Evolutionary conservation across 495 filamentous ascomycete species (phyloP), one percentile per base, ranked within the genome.

Genomic region (Penicillium fimorum): DNA sequence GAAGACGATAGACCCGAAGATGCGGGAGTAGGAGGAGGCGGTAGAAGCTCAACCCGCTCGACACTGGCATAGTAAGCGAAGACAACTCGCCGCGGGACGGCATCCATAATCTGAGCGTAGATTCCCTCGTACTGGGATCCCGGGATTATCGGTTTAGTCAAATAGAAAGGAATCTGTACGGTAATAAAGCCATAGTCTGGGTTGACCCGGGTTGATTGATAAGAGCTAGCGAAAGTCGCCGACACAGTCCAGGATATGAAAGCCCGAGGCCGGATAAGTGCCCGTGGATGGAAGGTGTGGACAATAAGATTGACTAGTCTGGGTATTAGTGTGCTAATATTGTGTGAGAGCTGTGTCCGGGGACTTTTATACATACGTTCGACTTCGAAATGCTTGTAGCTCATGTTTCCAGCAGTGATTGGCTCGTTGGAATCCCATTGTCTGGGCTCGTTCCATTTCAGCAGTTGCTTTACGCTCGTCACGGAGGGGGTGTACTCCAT

Each of bases 401-500:
- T 17, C 1, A 55, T 27, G 4, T 79, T 78, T 83, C 17, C 62
- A 61, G 47, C 62, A 56, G 66, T 68, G 1, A 66, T 5, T 11
- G 55, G 41, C n/a, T 22, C 11, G 13, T 45, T 33, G 5, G 33
- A 42, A 18, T 44, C 22, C 53, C 78, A 56, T 69, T 66, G 52
- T 64, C 70, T 62, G 38, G 60, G 53, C 62, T 71, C 30, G 58
- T 17, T 40, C 86, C 86, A 89, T 12, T 69, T 63, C 62, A 83
- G 59, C 20, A 85, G 68, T 50, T 73, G 60, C 47, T 80, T 72
- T 22, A 81, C 78, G 18, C 74, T 76, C n/a, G 83, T 72, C 8
- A 91, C 81, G 50, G 78, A 80, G 13, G 88, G 87, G 32, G 88
- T 94, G 67, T 89, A 92, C 41, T 81, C 81, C 64, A 70, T 78